Evolutionary conservation across 495 filamentous ascomycete genomes (phyloP).

Genomic region (Penicillium atrosanguineum): DNA sequence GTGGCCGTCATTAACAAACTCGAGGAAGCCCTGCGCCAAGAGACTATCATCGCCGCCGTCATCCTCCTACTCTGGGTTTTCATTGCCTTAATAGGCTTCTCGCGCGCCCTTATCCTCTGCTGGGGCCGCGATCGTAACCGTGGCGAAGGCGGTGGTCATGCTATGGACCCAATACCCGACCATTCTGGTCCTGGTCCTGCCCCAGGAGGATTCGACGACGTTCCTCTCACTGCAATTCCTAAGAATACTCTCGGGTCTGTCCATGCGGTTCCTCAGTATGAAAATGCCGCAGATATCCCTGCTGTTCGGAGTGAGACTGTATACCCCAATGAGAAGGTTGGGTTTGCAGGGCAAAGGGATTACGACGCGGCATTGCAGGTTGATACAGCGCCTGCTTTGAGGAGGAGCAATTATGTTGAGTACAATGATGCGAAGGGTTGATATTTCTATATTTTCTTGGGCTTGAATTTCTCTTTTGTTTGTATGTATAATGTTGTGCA

Average conservation of each 20-base stretch:
- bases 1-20: conserved; percentile 61
- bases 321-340: conserved; percentile 43
- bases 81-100: conserved; percentile 68
- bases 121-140: conserved; percentile 40
- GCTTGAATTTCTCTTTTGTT: not conserved
- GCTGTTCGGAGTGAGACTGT: conserved; percentile 3
- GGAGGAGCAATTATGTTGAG: conserved; percentile 41
- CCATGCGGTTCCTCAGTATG: conserved; percentile 29
- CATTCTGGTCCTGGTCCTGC: conserved; percentile 7
- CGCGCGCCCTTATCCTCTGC: conserved; percentile 57
- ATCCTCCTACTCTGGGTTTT: conserved; percentile 74
- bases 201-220: conserved; percentile 27
- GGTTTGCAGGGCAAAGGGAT: conserved; percentile 44
- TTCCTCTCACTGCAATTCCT: conserved; percentile 32
- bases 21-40: conserved; percentile 60
- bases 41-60: conserved; percentile 71
- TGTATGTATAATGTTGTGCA: not conserved
- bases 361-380: conserved; percentile 25
- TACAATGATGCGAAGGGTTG: conserved; percentile 35
- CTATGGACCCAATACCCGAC: conserved; percentile 16
- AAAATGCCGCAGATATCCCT: conserved; percentile 10
- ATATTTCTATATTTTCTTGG: not conserved
- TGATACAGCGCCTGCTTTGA: conserved; percentile 17
- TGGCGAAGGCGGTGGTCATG: conserved; percentile 47
- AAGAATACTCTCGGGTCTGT: conserved; percentile 8